Evolutionary conservation across 2,329 filamentous ascomycete genomes (phyloP), one percentile per base, ranked within the genome.

Genomic region (Diplodia seriata): DNA sequence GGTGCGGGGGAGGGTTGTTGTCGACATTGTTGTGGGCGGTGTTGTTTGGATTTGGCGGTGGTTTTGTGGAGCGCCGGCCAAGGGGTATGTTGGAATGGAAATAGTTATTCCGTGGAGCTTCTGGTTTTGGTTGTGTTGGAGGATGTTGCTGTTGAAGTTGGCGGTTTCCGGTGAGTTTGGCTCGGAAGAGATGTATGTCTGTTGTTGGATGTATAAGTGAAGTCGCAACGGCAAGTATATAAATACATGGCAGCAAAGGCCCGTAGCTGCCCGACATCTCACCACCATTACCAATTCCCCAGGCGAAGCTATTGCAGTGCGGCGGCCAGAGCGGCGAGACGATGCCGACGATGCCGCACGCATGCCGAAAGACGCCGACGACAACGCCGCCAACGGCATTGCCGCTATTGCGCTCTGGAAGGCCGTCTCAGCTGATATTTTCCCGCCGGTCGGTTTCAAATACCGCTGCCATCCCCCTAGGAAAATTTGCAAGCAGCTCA

Each of bases 341-440:
- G 29, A 49, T 62, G 59, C 59, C 59, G 59, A 51, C 18, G 23
- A 50, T 62, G 59, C 59, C 59, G 59, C 43, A 51, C 2, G 36
- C 8, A 51, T 62, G 59, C 59, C 59, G 59, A 62, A 31, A 15
- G 59, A 62, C 51, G 59, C 59, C 59, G 59, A 26, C 23, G 59
- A 4, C 8, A 8, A 2, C 14, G 12, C 15, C 18, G 33, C 4
- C n/a, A 23, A 5, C 59, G 40, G 29, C 59, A 20, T 23, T 62
- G 59, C 59, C 59, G 59, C 43, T 23, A n/a, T 33, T 36, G 8
- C 11, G 29, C 8, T 15, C 15, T 15, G 4, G 40, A n/a, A 20
- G 15, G 23, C 31, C n/a, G 7, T 26, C 55, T 57, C 55, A 57
- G 55, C 36, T 57, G 55, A 57, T 57, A 26, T 43, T 43, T 43